Evolutionary conservation across 768 basidiomycete genomes (phyloP).

Genomic region (Lactifluus rugatus): DNA sequence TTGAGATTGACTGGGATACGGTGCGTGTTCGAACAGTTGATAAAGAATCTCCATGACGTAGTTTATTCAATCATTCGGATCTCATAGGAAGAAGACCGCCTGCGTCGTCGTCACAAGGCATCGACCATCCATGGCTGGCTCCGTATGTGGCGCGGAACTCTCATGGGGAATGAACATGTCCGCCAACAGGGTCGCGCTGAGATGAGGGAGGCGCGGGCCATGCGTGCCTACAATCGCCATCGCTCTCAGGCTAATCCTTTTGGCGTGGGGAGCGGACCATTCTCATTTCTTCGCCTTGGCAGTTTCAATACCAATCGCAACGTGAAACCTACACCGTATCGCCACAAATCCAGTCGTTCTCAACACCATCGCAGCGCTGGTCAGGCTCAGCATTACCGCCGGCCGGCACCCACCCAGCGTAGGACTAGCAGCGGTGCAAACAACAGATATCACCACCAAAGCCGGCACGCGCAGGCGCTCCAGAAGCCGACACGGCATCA

Average conservation of each 20-base stretch:
- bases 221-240: not conserved
- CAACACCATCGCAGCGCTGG: not conserved
- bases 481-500: slow-evolving; percentile 3
- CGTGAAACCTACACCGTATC: not conserved
- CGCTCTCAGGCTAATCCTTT: not conserved
- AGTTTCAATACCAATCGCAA: not conserved
- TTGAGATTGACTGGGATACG: slow-evolving; percentile 18
- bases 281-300: slow-evolving; percentile 6
- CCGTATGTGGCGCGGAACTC: slow-evolving; percentile 20
- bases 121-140: slow-evolving; percentile 22
- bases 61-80: not conserved
- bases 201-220: slow-evolving; percentile 18
- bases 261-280: not conserved
- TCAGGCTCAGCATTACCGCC: not conserved
- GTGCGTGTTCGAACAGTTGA: not conserved
- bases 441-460: not conserved
- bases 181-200: slow-evolving; percentile 18
- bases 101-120: slow-evolving; percentile 8
- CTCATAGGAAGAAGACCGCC: slow-evolving; percentile 7
- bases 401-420: not conserved
- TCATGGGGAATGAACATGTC: slow-evolving; percentile 15
- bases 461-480: not conserved
- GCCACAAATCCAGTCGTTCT: not conserved
- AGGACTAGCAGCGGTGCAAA: not conserved
- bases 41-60: not conserved